Base-by-base conservation (phyloP, 176 grass and related monocot genomes). In the Carex cristatella region DNA sequence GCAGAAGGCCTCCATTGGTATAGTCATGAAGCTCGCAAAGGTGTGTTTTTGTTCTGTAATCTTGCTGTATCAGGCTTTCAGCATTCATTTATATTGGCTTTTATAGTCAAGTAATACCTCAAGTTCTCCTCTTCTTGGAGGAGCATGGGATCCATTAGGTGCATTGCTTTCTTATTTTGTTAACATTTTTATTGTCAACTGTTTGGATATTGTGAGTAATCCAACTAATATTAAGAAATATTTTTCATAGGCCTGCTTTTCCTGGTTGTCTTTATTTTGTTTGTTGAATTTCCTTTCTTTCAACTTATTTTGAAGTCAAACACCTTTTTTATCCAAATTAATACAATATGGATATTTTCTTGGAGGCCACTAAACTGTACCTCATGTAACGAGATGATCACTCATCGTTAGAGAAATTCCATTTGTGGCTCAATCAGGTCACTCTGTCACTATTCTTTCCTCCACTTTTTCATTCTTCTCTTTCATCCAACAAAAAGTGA, bases 21-120 rank as follows among this genome's bases (percentile, higher is more conserved):
- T 98, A 66, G 95, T 98, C 61, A 98, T 98, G 92, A 98, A 98
- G 86, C 91, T 98, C 73, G 89, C 92, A 37, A 98, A 98, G 95
- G 92, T 98, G 81, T 55, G n/a, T 79, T 27, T 51, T 83, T 83
- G 30, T 80, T 89, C 14, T 42, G 33, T 85, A 33, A 54, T 81
- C 2, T 54, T 62, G 2, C 59, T 67, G 13, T 79, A 54, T 56
- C 55, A 28, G 16, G 27, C 58, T 81, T 81, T 60, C 60, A 81
- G 28, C 16, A 81, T 62, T 81, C 13, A 4, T 81, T 65, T 81
- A 28, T 64, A 27, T 64, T 64, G 8, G 58, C 1, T 79, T 73
- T 55, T 78, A 53, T 54, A 54, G 27, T 44, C 18, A 15, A 63
- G 56, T 82, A 65, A 65, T 66, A 65, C 35, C 54, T 76, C 10